Evolutionary conservation across 2,329 filamentous ascomycete species (phyloP).

Genomic region (Exophiala alcalophila): DNA sequence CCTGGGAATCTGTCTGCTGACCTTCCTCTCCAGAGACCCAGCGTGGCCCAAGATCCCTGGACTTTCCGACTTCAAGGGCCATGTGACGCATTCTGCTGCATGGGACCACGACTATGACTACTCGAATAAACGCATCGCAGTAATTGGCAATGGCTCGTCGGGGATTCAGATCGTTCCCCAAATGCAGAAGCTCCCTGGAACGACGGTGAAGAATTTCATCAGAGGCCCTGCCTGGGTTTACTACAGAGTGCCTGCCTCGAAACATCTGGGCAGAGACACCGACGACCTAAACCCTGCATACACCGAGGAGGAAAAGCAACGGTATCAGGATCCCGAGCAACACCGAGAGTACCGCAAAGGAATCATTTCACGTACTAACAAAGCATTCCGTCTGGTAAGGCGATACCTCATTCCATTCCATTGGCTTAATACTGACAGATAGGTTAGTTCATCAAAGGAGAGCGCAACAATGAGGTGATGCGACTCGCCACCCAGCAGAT

Average conservation of each 20-base stretch:
- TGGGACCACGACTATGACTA: slow-evolving; percentile 34
- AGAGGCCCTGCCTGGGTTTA: slow-evolving; percentile 36
- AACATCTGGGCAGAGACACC: slow-evolving; percentile 27
- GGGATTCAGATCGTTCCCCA: slow-evolving; percentile 42
- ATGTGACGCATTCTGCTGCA: slow-evolving; percentile 32
- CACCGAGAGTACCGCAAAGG: slow-evolving; percentile 38
- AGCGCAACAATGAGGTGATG: slow-evolving; percentile 17
- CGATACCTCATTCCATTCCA: neutral
- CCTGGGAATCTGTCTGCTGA: slow-evolving; percentile 31
- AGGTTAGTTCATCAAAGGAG: slow-evolving; percentile 15
- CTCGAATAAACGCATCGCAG: slow-evolving; percentile 31
- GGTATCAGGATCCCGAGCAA: slow-evolving; percentile 32
- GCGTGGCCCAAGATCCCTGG: slow-evolving; percentile 34
- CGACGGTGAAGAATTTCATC: slow-evolving; percentile 35
- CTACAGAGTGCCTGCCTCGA: slow-evolving; percentile 30
- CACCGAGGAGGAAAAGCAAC: slow-evolving; percentile 34
- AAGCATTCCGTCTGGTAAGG: slow-evolving; percentile 22
- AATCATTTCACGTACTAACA: slow-evolving; percentile 29
- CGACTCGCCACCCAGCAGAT: slow-evolving; percentile 20
- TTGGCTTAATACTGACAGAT: neutral
- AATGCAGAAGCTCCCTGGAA: slow-evolving; percentile 27
- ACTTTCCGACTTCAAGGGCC: slow-evolving; percentile 31
- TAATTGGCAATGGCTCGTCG: slow-evolving; percentile 37
- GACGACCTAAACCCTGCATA: slow-evolving; percentile 28
- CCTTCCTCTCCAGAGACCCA: slow-evolving; percentile 7